These are phyloP conservation scores for Xylaria multiplex DNA, from an alignment of 2,329 filamentous ascomycete genomes.

Conservation along the genomic window DNA sequence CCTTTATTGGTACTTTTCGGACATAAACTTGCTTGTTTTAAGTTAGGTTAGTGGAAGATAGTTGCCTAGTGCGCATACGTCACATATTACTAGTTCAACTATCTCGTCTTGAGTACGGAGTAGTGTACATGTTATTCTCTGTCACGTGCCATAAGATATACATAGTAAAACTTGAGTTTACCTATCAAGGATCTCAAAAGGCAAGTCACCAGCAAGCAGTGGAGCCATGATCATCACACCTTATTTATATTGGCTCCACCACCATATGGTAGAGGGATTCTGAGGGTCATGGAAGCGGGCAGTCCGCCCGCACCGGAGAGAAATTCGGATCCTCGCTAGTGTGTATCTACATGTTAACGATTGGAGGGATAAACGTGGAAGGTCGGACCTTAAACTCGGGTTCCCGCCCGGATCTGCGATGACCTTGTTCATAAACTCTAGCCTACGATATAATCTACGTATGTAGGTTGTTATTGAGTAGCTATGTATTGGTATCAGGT, in stretches of 20 bases:
- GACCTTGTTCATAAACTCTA: neutral
- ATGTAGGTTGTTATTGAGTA: neutral
- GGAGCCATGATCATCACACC: constrained; percentile 1
- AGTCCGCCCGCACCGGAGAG: neutral
- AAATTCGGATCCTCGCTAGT: no score
- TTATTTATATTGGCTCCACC: constrained; percentile 13
- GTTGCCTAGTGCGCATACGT: no score
- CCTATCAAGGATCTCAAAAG: neutral
- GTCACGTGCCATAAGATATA: neutral
- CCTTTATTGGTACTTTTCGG: constrained; percentile 1
- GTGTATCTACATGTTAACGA: neutral
- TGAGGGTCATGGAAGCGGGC: neutral
- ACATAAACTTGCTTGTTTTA: neutral
- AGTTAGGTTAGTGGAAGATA: no score
- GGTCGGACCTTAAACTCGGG: neutral
- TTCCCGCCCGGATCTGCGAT: constrained; percentile 21
- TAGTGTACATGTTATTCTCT: neutral
- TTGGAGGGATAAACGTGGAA: constrained; percentile 14
- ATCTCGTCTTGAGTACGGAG: neutral
- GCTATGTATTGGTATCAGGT: neutral
- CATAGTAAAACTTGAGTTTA: neutral
- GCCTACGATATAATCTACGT: neutral
- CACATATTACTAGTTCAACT: no score
- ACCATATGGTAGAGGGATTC: no score
- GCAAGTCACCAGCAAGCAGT: neutral